Evolutionary conservation across 768 basidiomycete species (phyloP).

Genomic region (Rhodotorula toruloides): DNA sequence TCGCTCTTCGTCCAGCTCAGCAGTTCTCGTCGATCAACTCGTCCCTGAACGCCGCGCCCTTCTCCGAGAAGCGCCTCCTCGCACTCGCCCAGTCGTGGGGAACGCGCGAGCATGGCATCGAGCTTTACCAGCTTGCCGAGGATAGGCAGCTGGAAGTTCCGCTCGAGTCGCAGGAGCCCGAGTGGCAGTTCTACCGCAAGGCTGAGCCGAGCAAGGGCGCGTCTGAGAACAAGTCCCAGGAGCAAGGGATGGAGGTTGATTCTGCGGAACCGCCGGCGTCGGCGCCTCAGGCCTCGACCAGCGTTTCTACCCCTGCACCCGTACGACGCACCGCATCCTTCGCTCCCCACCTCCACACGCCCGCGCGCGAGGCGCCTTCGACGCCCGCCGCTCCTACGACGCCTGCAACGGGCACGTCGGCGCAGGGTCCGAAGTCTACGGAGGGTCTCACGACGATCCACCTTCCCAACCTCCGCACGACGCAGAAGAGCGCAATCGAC

Average conservation of each 20-base stretch:
- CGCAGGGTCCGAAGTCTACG: background rate
- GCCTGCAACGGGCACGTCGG: conserved; percentile 44
- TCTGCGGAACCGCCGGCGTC: conserved; percentile 10
- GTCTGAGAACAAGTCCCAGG: conserved; percentile 21
- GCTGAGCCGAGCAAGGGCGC: background rate
- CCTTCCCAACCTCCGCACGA: conserved; percentile 52
- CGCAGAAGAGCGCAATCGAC: conserved; percentile 63
- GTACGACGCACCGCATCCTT: conserved; percentile 25
- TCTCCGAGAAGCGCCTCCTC: conserved; percentile 72
- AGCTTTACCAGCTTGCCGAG: conserved; percentile 64
- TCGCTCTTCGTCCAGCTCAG: conserved; percentile 85
- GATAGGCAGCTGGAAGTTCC: conserved; percentile 45
- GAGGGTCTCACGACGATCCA: conserved; percentile 45
- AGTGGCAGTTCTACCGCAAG: conserved; percentile 45
- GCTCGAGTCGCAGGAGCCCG: conserved; percentile 41
- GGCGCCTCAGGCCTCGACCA: conserved; percentile 8
- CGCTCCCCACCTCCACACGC: conserved; percentile 47
- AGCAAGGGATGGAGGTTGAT: conserved; percentile 37
- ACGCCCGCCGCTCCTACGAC: conserved; percentile 15
- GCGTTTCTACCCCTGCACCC: conserved; percentile 20
- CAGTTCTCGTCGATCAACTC: conserved; percentile 86
- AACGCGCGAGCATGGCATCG: conserved; percentile 71
- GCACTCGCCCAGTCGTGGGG: conserved; percentile 76
- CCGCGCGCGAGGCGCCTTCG: conserved; percentile 21
- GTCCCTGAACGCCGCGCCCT: conserved; percentile 60